Conservation (phyloP, 257 asterid species). For the Datura wrightii region DNA sequence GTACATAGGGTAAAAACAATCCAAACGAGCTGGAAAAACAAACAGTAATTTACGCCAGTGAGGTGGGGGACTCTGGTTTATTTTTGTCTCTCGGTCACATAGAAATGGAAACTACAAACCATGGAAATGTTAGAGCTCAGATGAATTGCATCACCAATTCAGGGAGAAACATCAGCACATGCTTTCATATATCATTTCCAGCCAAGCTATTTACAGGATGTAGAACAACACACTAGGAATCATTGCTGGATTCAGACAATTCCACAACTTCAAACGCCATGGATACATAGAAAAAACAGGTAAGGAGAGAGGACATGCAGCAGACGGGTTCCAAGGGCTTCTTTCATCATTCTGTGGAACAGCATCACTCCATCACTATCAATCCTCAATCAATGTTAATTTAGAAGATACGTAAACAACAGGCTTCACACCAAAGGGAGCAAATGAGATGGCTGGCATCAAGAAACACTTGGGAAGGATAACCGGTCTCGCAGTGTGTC, state of each 20-base stretch:
- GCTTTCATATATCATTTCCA: background rate
- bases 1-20: background rate
- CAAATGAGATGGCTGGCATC: slow-evolving; percentile 28
- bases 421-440: slow-evolving; percentile 15
- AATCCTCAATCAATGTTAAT: background rate
- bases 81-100: background rate
- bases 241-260: background rate
- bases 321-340: background rate
- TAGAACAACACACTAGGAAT: background rate
- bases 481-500: slow-evolving; percentile 82
- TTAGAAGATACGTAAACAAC: background rate
- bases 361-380: background rate
- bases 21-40: background rate
- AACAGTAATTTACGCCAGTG: background rate
- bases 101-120: background rate
- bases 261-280: background rate
- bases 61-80: background rate
- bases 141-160: background rate
- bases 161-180: background rate
- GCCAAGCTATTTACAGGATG: background rate
- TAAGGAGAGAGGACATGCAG: background rate
- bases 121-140: background rate
- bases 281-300: background rate
- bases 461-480: slow-evolving; percentile 80
- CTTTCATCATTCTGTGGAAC: background rate